Base-by-base conservation (phyloP, 2,329 filamentous ascomycete genomes). In the Colletotrichum nymphaeae region DNA sequence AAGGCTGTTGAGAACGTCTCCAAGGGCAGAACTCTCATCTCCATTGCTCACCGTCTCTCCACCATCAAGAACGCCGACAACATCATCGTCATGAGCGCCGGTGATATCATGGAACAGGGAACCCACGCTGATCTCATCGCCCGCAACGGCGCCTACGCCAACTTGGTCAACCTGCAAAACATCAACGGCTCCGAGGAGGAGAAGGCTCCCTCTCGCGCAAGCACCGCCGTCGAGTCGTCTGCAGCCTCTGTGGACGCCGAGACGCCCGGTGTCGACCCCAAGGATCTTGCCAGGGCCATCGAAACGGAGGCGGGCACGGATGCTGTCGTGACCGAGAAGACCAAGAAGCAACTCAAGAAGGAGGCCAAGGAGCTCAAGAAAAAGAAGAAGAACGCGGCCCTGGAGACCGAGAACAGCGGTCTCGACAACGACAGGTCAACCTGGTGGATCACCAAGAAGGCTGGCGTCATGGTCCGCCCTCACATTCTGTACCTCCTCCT, bases 21-120 rank as follows among this genome's bases (percentile, higher is more conserved):
- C 66, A 69, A 75, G 8, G 80, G 79, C 1, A 78, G 91, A n/a
- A 94, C 92, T 0, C 92, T 91, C 0, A 89, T 94, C 68, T 87
- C 90, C 11, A 92, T 94, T 68, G 92, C 92, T 0, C 90, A 92
- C 80, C 83, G 90, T 0, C 82, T 92, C 2, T 88, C 88, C 0
- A 92, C 89, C 0, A 88, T 92, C 68, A 88, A 87, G 75, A 86
- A 89, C 65, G 92, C 92, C 0, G 89, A 93, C 74, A 88, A 89
- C 67, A 93, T 94, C 60, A 83, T 93, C 4, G 91, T 94, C 2
- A 83, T 94, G 75, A 84, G 89, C 4, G 84, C 88, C 56, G 92
- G 92, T 0, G 80, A 83, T 37, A 86, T 91, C 1, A 84, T 91
- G 2, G 92, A 94, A 78, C 82, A 91, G 76, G 92, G 92, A 0